Evolutionary conservation across 2,329 filamentous ascomycete species (phyloP).

Genomic region (Pestalotiopsis sp.): DNA sequence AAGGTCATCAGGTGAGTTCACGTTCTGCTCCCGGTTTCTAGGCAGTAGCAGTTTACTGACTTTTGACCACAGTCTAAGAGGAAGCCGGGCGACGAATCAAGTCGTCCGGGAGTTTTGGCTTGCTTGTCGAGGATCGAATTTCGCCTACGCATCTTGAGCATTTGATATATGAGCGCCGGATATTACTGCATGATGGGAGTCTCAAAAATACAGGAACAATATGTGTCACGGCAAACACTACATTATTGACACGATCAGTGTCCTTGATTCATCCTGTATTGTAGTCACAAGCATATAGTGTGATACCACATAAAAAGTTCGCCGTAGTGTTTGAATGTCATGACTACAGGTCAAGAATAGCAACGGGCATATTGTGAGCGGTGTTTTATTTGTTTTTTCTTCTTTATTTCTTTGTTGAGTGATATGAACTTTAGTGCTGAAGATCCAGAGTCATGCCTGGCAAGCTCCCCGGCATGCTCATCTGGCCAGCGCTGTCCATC

Average conservation of each 20-base stretch:
- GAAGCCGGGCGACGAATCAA: constrained; percentile 65
- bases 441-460: constrained; percentile 57
- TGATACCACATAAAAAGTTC: background rate
- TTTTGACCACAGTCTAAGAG: constrained; percentile 54
- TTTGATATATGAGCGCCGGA: background rate
- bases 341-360: too few species aligned
- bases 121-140: constrained; percentile 63
- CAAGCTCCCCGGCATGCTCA: constrained; percentile 50
- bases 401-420: background rate
- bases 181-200: background rate
- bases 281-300: background rate
- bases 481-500: constrained; percentile 35
- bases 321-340: background rate
- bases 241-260: background rate
- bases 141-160: constrained; percentile 60
- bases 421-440: constrained; percentile 46
- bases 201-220: background rate
- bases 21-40: background rate
- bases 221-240: background rate
- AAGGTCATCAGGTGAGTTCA: constrained; percentile 62
- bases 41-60: background rate
- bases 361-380: background rate
- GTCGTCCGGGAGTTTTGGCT: constrained; percentile 75
- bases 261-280: background rate
- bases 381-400: background rate